Evolutionary conservation across 2,329 filamentous ascomycete genomes (phyloP), one percentile per base, ranked within the genome.

Genomic region (Capronia americana): DNA sequence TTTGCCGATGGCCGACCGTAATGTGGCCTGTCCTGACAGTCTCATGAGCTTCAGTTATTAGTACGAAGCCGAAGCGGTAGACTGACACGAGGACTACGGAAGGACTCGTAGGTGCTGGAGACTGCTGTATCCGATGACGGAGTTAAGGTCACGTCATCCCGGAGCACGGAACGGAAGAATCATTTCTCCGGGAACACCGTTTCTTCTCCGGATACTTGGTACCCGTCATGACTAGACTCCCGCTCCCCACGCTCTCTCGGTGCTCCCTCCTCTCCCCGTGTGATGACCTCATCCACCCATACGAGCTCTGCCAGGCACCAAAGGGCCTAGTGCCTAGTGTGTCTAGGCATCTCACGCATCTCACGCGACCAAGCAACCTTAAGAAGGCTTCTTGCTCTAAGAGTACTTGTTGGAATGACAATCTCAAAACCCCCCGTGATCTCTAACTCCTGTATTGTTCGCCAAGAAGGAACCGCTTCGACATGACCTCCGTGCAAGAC

Each of bases 401-500:
- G 30, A 32, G 10, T 32, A 11, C 32, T 12, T 34, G 32, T 34
- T 12, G 4, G 32, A 12, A 12, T 4, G 44, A 48, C 44, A 48
- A 20, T 2, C 44, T 12, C n/a, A 48, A 8, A 48, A 8, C 44
- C 4, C 7, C 17, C 48, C 10, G 26, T 53, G 26, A 24, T 14
- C 11, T 24, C 1, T 17, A 24, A 4, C 1, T 51, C 1, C n/a
- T 32, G 17, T 8, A 28, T 23, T 14, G 8, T 24, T 24, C 20
- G 48, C 11, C 11, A 4, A 51, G 10, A 26, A 53, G 23, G 14
- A 53, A 7, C 2, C 17, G 6, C 20, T 5, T 34, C 51, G 38
- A 4, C 24, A 72, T 72, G 70, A 70, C 67, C 14, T 69, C 69
- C 12, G 70, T 72, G 10, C 69, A 71, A 68, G 70, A 72, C 56